Evolutionary conservation across 2,329 filamentous ascomycete genomes (phyloP), one percentile per base, ranked within the genome.

Genomic region (Cytospora schulzeri): DNA sequence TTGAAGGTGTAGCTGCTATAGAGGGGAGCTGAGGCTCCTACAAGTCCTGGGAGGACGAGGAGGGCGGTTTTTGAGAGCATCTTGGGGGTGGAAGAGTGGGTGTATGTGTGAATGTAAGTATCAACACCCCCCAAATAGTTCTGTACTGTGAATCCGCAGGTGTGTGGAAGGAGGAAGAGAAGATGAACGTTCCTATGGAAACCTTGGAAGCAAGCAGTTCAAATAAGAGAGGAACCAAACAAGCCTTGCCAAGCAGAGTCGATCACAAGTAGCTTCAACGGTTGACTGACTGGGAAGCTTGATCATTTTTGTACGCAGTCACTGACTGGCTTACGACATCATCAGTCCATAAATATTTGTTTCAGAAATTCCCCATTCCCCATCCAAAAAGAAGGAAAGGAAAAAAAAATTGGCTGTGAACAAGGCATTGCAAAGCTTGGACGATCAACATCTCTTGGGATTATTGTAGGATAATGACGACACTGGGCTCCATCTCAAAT

Each of bases 1-100:
- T 85, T 81, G 71, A 86, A 86, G 60, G 71, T 73, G 68, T 83
- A 84, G 2, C 74, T 76, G 0, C 79, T 81, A 69, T 81, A 80
- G 52, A 81, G 73, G 7, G 65, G 65, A 17, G 64, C 65, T 14
- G 58, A 58, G 5, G 65, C 62, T 17, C 22, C 50, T 26, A 35
- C 35, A 35, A 59, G 62, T 11, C 50, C 56, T 5, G 29, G 19
- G 12, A 57, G 24, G 22, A 50, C 24, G 8, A 45, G 35, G 4
- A 45, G 22, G 3, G 22, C 38, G 35, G 41, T 29, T n/a, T 48
- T 45, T 38, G 35, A 29, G 8, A 48, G 17, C 56, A 57, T 57
- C 56, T 22, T 11, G 17, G 22, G 4, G 7, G 19, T 22, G 19
- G 41, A 41, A 41, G 38, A 41, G 12, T 4, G 17, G 19, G n/a